phyloP scores from a whole-genome alignment of 2,329 filamentous ascomycete species.

The Arthrocladium fulminans region DNA sequence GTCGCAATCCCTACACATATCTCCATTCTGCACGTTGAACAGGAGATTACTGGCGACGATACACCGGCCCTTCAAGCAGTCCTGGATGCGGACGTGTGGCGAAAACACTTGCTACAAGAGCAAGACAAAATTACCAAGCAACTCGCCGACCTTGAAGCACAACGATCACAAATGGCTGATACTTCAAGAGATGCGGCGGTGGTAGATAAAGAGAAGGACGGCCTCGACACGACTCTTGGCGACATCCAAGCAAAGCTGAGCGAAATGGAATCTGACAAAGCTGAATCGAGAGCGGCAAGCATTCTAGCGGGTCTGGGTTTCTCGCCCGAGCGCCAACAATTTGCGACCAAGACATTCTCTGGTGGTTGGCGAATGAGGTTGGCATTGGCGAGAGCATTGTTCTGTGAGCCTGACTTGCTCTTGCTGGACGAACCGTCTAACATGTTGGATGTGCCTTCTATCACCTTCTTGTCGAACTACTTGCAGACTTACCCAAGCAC shows the following conservation, averaged over 20 bases:
- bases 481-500: conserved; percentile 91
- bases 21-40: conserved; percentile 96
- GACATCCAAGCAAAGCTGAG: conserved; percentile 87
- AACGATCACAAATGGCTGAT: conserved; percentile 74
- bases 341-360: conserved; percentile 92
- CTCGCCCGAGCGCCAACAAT: conserved; percentile 84
- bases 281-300: conserved; percentile 86
- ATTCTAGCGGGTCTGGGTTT: conserved; percentile 96
- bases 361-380: conserved; percentile 99
- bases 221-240: conserved; percentile 78
- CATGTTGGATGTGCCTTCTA: conserved; percentile 99
- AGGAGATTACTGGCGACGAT: conserved; percentile 95
- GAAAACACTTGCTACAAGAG: conserved; percentile 84
- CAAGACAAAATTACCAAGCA: conserved; percentile 77
- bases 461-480: conserved; percentile 94
- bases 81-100: conserved; percentile 94
- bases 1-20: conserved; percentile 93
- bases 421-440: conserved; percentile 98
- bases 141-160: conserved; percentile 65
- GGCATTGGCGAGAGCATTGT: conserved; percentile 85
- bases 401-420: conserved; percentile 93
- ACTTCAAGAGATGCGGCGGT: conserved; percentile 80
- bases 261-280: conserved; percentile 99
- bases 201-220: conserved; percentile 79
- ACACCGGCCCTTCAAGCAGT: conserved; percentile 92